Evolutionary conservation across 2,329 filamentous ascomycete species (phyloP).

Genomic region (Clonostachys byssicola): DNA sequence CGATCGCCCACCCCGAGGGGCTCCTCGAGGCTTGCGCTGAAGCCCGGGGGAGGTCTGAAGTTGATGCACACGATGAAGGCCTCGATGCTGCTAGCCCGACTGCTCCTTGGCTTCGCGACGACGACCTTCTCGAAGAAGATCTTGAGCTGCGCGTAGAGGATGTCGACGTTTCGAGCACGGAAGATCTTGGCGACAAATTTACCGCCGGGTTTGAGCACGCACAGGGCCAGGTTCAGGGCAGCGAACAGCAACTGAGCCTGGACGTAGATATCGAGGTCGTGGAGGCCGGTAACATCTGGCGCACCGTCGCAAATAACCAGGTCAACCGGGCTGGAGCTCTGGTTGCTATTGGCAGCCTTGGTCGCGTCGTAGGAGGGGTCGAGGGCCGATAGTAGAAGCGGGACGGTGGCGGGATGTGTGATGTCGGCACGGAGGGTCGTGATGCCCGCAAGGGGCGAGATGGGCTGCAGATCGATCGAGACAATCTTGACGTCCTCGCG

Average conservation of each 20-base stretch:
- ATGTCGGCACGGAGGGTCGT: constrained; percentile 92
- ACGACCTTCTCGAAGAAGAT: constrained; percentile 82
- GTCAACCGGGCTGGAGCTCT: constrained; percentile 76
- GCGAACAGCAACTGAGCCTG: constrained; percentile 94
- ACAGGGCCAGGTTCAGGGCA: constrained; percentile 87
- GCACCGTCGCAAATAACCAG: constrained; percentile 94
- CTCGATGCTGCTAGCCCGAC: constrained; percentile 92
- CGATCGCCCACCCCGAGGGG: constrained; percentile 64
- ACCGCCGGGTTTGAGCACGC: constrained; percentile 86
- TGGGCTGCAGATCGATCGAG: constrained; percentile 91
- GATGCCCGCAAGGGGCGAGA: constrained; percentile 89
- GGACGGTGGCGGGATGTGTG: constrained; percentile 92
- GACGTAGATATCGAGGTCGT: constrained; percentile 97
- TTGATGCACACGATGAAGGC: constrained; percentile 94
- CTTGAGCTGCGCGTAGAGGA: constrained; percentile 90
- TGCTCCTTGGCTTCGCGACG: constrained; percentile 90
- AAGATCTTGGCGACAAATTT: constrained; percentile 99
- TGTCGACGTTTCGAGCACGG: constrained; percentile 87
- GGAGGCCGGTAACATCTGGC: constrained; percentile 91
- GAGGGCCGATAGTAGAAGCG: constrained; percentile 78
- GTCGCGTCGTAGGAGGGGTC: constrained; percentile 62
- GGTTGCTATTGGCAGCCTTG: constrained; percentile 25
- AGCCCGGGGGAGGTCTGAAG: constrained; percentile 75
- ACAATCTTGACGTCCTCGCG: constrained; percentile 85
- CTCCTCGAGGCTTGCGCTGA: constrained; percentile 70